Conservation (phyloP, 306 rosid species). For the Pyrus communis region DNA sequence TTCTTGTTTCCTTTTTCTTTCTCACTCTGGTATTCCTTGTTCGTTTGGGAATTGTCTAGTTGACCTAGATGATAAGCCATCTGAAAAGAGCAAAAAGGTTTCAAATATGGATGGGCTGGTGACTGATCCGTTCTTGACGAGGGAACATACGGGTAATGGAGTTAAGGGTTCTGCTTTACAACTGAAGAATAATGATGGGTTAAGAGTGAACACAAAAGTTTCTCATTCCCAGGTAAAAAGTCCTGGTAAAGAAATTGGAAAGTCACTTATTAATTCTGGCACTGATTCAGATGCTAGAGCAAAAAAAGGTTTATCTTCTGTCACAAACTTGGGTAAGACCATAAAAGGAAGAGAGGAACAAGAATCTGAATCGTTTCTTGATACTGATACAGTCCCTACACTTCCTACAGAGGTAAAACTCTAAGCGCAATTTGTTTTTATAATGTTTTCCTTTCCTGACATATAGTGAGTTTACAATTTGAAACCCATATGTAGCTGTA, state of each 20-base stretch:
- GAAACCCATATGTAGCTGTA: not conserved
- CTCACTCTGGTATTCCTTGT: slow-evolving; percentile 21
- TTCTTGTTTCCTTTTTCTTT: slow-evolving; percentile 2
- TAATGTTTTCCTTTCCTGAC: not conserved
- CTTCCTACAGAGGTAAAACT: slow-evolving; percentile 81
- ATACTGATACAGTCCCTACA: slow-evolving; percentile 50
- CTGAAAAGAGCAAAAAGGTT: slow-evolving; percentile 51
- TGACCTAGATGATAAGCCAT: slow-evolving; percentile 50
- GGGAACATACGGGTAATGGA: slow-evolving; percentile 41
- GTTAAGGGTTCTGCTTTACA: slow-evolving; percentile 49
- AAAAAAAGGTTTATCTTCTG: slow-evolving; percentile 36
- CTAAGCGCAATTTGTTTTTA: not conserved
- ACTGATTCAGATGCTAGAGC: slow-evolving; percentile 35
- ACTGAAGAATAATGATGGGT: slow-evolving; percentile 50
- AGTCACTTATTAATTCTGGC: slow-evolving; percentile 31
- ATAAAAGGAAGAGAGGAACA: slow-evolving; percentile 40
- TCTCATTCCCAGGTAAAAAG: slow-evolving; percentile 36
- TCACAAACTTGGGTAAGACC: slow-evolving; percentile 28
- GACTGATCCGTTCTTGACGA: slow-evolving; percentile 25
- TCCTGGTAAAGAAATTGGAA: slow-evolving; percentile 26
- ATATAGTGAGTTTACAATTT: not conserved
- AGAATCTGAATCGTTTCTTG: slow-evolving; percentile 42
- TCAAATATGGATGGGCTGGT: slow-evolving; percentile 37
- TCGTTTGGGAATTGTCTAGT: slow-evolving; percentile 37
- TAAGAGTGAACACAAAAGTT: slow-evolving; percentile 47